Percentiles rank a stretch among this genome's conserved stretches.
These are phyloP conservation scores for Chiua virens DNA, from an alignment of 768 basidiomycete genomes.

Conservation along the genomic window DNA sequence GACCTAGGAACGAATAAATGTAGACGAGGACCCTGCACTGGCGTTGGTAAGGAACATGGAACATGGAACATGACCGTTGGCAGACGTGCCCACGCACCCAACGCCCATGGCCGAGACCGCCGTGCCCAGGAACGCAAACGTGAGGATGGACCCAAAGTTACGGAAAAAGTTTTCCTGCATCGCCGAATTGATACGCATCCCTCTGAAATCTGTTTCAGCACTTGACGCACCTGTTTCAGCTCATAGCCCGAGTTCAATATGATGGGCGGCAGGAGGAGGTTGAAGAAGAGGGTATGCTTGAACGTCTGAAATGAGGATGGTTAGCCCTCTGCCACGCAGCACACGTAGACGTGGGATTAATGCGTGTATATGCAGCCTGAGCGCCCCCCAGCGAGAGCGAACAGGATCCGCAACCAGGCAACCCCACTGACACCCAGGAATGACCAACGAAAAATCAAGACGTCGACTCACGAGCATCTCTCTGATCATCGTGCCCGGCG, in stretches of 20 bases:
- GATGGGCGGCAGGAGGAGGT: constrained; percentile 95
- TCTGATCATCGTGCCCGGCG: constrained; percentile 91
- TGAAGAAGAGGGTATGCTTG: constrained; percentile 97
- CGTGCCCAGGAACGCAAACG: constrained; percentile 92
- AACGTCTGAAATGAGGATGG: constrained; percentile 64
- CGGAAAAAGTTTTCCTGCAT: constrained; percentile 95
- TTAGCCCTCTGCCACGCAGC: constrained; percentile 3
- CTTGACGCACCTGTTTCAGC: constrained; percentile 74
- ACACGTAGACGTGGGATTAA: neutral
- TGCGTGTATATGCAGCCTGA: no score
- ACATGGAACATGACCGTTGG: neutral
- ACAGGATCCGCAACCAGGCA: no score
- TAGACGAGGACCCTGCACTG: constrained; percentile 85
- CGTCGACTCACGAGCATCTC: constrained; percentile 89
- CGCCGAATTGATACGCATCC: neutral
- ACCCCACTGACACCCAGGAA: no score
- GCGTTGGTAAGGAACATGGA: constrained; percentile 42
- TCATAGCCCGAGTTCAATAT: constrained; percentile 98
- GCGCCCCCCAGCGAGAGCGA: no score
- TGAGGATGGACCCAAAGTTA: constrained; percentile 95
- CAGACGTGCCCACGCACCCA: constrained; percentile 58
- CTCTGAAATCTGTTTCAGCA: neutral
- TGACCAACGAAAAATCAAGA: neutral
- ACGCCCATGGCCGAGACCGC: constrained; percentile 96
- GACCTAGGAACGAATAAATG: constrained; percentile 89